Evolutionary conservation across 495 filamentous ascomycete genomes (phyloP), one percentile per base, ranked within the genome.

Genomic region (Astrothelium macrocarpum): DNA sequence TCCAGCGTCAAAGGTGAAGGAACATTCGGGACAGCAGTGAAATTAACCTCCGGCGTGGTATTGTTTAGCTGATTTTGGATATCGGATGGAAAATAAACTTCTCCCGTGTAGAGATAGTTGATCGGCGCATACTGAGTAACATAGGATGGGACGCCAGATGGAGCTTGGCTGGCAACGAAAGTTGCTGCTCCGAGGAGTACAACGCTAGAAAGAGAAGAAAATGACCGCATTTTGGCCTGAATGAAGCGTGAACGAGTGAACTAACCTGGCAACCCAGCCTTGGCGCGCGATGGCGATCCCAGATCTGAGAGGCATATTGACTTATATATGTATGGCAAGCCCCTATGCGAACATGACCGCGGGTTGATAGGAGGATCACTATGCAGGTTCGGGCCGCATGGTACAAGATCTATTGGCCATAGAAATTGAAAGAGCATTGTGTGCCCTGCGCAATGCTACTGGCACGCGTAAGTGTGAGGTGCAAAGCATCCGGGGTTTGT

Each of bases 11-110:
- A 63, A 2, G 82, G 79, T 0, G 70, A 71, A 2, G 76, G 74
- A 11, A 72, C 75, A 23, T 71, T 70, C 14, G 70, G 53, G 28
- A 87, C 71, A 0, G 69, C 62, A 14, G 73, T 77, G 72, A 76
- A 84, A 68, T 87, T 80, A 29, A 82, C 72, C 60, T 80, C 63
- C 0, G 86, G 83, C 23, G 66, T 77, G 12, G 80, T 84, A 69
- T 88, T 74, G 43, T 71, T 67, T 18, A 89, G 70, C 61, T 87
- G 84, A 18, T 76, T 69, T 36, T 71, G 73, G 62, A 88, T 78
- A 67, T 87, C 85, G 34, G 83, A 80, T 1, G 86, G 86, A 32
- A 76, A 74, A 68, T 86, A 87, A 42, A 70, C 64, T 28, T 88
- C 85, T 64, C 76, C 68, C 43, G 79, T 80, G 64, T 86, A 76